Evolutionary conservation across 768 basidiomycete species (phyloP).

Genomic region (Leccinum boreale): DNA sequence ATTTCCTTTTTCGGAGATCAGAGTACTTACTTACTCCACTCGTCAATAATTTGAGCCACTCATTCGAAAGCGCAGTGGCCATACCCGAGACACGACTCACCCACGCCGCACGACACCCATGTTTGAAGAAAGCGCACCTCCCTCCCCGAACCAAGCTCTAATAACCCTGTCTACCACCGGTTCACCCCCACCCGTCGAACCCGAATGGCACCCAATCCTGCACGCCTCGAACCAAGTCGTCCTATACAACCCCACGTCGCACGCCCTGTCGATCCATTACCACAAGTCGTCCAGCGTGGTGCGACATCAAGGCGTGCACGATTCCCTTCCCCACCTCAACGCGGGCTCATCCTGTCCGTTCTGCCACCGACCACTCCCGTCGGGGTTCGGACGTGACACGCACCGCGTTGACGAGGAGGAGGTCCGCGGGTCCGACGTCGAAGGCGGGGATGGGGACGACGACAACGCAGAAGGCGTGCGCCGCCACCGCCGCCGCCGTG

Average conservation of each 20-base stretch:
- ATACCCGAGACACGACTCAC: background rate
- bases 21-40: too few relatives aligned
- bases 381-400: slow-evolving; percentile 36
- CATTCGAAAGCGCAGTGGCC: too few relatives aligned
- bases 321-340: slow-evolving; percentile 18
- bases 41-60: too few relatives aligned
- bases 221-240: slow-evolving; percentile 86
- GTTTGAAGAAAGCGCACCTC: slow-evolving; percentile 28
- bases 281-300: slow-evolving; percentile 28
- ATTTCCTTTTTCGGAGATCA: background rate
- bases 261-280: slow-evolving; percentile 66
- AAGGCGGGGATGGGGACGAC: background rate
- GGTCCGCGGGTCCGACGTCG: background rate
- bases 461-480: slow-evolving; percentile 27
- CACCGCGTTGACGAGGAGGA: background rate
- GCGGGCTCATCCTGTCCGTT: slow-evolving; percentile 57
- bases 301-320: background rate
- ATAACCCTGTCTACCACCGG: slow-evolving; percentile 19
- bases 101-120: background rate
- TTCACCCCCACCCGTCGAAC: slow-evolving; percentile 2
- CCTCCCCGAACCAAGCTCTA: slow-evolving; percentile 32
- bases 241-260: slow-evolving; percentile 81
- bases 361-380: slow-evolving; percentile 61
- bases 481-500: slow-evolving; percentile 14
- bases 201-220: slow-evolving; percentile 74